phyloP scores from a whole-genome alignment of 2,329 filamentous ascomycete species.

The Apiospora aurea region DNA sequence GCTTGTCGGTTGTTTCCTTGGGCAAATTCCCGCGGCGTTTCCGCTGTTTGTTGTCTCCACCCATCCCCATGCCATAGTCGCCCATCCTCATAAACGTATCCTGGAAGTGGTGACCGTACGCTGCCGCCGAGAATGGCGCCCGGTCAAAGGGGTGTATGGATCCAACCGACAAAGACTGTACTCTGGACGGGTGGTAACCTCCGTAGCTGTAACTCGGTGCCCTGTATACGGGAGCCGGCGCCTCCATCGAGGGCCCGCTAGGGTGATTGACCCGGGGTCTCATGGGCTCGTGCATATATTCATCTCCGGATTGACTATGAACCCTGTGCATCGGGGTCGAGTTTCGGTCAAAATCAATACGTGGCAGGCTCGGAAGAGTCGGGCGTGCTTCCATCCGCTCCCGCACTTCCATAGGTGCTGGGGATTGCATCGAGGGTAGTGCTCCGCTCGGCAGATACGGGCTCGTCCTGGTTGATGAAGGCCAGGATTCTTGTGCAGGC shows the following conservation, averaged over 20 bases:
- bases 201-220: conserved; percentile 44
- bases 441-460: conserved; percentile 42
- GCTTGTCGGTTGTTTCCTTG: conserved; percentile 85
- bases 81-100: conserved; percentile 50
- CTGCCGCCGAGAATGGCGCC: conserved; percentile 50
- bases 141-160: conserved; percentile 52
- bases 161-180: conserved; percentile 55
- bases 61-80: conserved; percentile 48
- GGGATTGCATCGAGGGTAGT: conserved; percentile 42
- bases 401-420: conserved; percentile 41
- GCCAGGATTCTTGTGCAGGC: conserved; percentile 46
- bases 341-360: conserved; percentile 47
- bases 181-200: conserved; percentile 50
- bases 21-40: conserved; percentile 84
- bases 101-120: conserved; percentile 50
- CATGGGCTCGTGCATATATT: conserved; percentile 41
- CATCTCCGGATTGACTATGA: conserved; percentile 45
- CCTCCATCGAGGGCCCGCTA: conserved; percentile 42
- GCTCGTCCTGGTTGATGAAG: conserved; percentile 43
- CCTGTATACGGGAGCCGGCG: conserved; percentile 42
- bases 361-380: conserved; percentile 51
- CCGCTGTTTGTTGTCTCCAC: conserved; percentile 57
- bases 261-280: conserved; percentile 36
- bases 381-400: conserved; percentile 47
- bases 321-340: conserved; percentile 41